phyloP scores from a whole-genome alignment of 176 grass and related monocot species.

The Rhipidocladum racemiflorum region DNA sequence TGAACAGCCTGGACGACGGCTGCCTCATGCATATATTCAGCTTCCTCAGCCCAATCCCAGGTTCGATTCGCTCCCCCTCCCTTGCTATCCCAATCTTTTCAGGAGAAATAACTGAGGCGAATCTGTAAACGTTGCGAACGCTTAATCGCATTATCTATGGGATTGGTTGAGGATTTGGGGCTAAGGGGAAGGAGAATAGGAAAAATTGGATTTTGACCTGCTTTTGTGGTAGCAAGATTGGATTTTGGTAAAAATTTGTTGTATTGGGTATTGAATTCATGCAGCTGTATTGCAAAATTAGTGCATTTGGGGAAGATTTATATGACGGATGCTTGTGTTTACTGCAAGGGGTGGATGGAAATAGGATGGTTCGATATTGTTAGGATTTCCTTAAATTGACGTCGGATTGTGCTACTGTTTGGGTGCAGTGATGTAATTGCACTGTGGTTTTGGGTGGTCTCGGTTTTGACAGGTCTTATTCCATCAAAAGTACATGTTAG shows the following conservation, averaged over 20 bases:
- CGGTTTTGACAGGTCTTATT: background rate
- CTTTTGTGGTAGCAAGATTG: background rate
- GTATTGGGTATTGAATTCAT: background rate
- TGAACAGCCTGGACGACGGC: conserved; percentile 76
- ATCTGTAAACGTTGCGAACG: background rate
- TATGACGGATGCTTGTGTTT: background rate
- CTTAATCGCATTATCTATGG: background rate
- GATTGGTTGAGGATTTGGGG: background rate
- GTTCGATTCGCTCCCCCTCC: conserved; percentile 39
- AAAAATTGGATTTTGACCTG: conserved; percentile 10
- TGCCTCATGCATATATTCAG: conserved; percentile 98
- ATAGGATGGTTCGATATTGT: background rate
- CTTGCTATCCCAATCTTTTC: background rate
- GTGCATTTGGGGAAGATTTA: background rate
- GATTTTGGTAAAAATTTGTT: background rate
- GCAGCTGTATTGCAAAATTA: background rate
- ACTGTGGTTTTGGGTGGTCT: background rate
- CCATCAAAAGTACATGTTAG: background rate
- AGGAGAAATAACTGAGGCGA: background rate
- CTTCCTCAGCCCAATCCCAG: conserved; percentile 92
- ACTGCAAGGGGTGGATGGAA: background rate
- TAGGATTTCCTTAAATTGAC: background rate
- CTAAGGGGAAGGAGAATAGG: background rate
- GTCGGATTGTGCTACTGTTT: background rate
- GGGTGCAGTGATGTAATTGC: background rate